A percentile compares a stretch with the other conserved stretches of the same genome.
Conservation (phyloP, 1,284 basidiomycete genomes). For the Phlebopus sp. region DNA sequence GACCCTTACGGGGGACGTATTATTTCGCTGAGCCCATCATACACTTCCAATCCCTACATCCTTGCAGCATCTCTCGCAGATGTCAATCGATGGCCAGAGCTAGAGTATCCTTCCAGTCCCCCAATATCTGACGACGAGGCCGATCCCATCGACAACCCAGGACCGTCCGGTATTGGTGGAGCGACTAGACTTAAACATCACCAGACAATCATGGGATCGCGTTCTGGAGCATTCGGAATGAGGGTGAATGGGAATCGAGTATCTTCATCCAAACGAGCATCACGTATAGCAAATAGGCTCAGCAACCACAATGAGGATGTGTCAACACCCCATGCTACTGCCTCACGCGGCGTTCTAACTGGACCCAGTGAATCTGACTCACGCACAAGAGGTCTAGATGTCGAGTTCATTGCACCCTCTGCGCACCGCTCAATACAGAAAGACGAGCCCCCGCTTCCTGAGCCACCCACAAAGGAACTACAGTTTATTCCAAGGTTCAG, state of each 20-base stretch:
- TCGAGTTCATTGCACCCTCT: slow-evolving; percentile 25
- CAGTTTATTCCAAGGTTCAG: slow-evolving; percentile 73
- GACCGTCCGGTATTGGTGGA: slow-evolving; percentile 48
- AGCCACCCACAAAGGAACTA: slow-evolving; percentile 45
- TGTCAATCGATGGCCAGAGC: slow-evolving; percentile 78
- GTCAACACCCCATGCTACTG: slow-evolving; percentile 8
- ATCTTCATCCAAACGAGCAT: slow-evolving; percentile 48
- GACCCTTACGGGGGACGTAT: slow-evolving; percentile 81
- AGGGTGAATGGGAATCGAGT: slow-evolving; percentile 58
- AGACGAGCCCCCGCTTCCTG: slow-evolving; percentile 35
- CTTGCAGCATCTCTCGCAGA: slow-evolving; percentile 76
- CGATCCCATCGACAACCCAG: slow-evolving; percentile 29
- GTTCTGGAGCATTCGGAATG: slow-evolving; percentile 63
- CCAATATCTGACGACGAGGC: slow-evolving; percentile 67
- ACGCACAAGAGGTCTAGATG: slow-evolving; percentile 8
- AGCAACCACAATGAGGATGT: slow-evolving; percentile 11
- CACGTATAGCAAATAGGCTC: slow-evolving; percentile 32
- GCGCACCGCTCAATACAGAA: slow-evolving; percentile 26
- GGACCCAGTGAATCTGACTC: slow-evolving; percentile 12
- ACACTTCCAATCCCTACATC: slow-evolving; percentile 79
- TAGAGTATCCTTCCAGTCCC: slow-evolving; percentile 65
- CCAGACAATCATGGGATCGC: slow-evolving; percentile 78
- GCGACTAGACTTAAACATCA: slow-evolving; percentile 73
- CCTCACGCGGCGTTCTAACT: slow-evolving; percentile 10
- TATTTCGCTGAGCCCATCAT: slow-evolving; percentile 73